Percentiles rank a stretch among this genome's conserved stretches.
Conservation (phyloP, 164 flowering plant genomes). For the Cinnamomum chago region DNA sequence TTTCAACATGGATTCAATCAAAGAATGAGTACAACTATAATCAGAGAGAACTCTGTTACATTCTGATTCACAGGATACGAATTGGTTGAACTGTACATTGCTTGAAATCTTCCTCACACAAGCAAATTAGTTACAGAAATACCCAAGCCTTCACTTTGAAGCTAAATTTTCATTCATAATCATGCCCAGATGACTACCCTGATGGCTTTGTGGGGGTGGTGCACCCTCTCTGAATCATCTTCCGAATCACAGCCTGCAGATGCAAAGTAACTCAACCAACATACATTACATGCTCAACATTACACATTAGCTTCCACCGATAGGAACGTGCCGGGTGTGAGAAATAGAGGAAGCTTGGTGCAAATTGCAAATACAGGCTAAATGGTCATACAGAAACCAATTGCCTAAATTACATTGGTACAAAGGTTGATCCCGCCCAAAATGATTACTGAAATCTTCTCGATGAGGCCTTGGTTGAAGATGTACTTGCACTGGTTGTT, state of each 20-base stretch:
- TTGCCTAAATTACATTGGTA: background rate
- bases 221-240: background rate
- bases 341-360: background rate
- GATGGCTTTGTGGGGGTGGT: background rate
- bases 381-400: background rate
- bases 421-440: background rate
- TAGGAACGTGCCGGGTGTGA: background rate
- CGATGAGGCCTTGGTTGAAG: constrained; percentile 11
- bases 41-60: too few species aligned
- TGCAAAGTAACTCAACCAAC: background rate
- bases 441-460: constrained; percentile 11
- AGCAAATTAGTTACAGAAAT: too few species aligned
- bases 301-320: background rate
- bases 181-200: background rate
- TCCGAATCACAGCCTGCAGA: background rate
- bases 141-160: too few species aligned
- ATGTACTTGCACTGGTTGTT: background rate
- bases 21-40: too few species aligned
- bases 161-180: background rate
- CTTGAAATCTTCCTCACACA: too few species aligned
- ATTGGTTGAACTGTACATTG: too few species aligned
- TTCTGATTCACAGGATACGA: too few species aligned
- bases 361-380: background rate
- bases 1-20: too few species aligned
- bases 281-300: background rate